Conservation (phyloP, 1,139 yeast species). For the Taphrina sp. region DNA sequence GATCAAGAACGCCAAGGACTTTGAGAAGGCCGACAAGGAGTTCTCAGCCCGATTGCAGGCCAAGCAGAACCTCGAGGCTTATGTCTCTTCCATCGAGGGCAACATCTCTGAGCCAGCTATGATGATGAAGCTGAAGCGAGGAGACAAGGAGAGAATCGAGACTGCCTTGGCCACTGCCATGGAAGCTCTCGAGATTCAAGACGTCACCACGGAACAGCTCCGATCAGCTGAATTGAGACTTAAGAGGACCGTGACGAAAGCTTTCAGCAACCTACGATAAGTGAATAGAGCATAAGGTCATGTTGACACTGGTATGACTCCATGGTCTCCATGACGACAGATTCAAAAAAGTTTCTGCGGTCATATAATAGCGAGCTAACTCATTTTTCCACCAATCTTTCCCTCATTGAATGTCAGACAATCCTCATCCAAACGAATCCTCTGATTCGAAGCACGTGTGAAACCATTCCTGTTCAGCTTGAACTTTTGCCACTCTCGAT, state of each 20-base stretch:
- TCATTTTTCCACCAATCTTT: constrained; percentile 2
- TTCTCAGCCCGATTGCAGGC: constrained; percentile 99
- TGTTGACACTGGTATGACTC: neutral
- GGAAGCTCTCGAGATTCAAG: constrained; percentile 97
- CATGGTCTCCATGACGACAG: neutral
- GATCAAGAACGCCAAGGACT: constrained; percentile 97
- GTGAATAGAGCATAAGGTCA: neutral
- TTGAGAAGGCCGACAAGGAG: constrained; percentile 98
- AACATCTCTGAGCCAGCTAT: constrained; percentile 98
- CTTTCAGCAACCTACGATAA: constrained; percentile 93
- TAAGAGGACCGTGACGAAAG: constrained; percentile 99
- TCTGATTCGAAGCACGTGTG: too few relatives aligned
- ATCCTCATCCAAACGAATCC: too few relatives aligned
- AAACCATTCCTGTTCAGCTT: too few relatives aligned
- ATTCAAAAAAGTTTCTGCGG: constrained; percentile 18
- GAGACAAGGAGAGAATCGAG: constrained; percentile 97
- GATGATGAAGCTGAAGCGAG: constrained; percentile 96
- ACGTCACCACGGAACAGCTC: constrained; percentile 91
- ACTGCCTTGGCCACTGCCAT: constrained; percentile 97
- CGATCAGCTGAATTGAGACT: constrained; percentile 99
- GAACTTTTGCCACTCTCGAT: too few relatives aligned
- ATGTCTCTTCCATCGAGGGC: constrained; percentile 95
- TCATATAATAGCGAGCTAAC: constrained; percentile 28
- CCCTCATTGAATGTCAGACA: too few relatives aligned
- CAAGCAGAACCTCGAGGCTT: constrained; percentile 98